Base-by-base conservation (phyloP, 2,329 filamentous ascomycete genomes). In the Fusarium sp. region DNA sequence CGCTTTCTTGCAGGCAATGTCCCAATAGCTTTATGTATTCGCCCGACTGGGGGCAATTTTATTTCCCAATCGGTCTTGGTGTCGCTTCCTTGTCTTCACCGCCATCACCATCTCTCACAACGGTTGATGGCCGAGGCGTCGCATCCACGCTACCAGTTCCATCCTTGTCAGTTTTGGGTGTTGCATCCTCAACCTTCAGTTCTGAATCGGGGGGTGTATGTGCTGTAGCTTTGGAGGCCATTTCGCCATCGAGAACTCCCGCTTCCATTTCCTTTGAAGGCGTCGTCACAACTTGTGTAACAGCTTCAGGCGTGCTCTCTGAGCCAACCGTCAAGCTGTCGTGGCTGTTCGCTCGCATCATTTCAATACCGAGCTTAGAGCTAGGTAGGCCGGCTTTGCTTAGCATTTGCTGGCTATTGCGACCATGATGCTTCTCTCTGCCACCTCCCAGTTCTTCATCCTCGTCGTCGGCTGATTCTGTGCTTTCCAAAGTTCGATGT, bases 291-390 rank as follows among this genome's bases (percentile, higher is more conserved):
- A 84, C 82, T 72, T 86, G 83, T 5, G 85, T 85, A n/a, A 81
- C 77, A n/a, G 83, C 82, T 67, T 86, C 85, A 1, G 82, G 77
- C 15, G 82, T 83, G 69, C 80, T 83, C 46, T 87, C 86, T 4
- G 85, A 84, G 12, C 80, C 79, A 13, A 85, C 53, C 2, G 83
- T 83, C 56, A 92, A 87, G 75, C 94, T 97, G 49, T 97, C 95
- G 73, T 95, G 91, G 75, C 93, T 97, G 78, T 97, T 97, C 20
- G 95, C 97, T 47, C 95, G 89, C 93, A 97, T 95, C 95, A 98
- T 97, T 79, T 98, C 95, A 50, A 94, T 96, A 3, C 94, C 94
- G 3, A 98, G 86, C 79, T 97, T 97, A 1, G 94, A 97, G 55
- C 91, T 92, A 13, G 92, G 91, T 26, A 92, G 85, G 37, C 84